Evolutionary conservation across 2,329 filamentous ascomycete species (phyloP), one percentile per base, ranked within the genome.

Genomic region (Diaporthe citri): DNA sequence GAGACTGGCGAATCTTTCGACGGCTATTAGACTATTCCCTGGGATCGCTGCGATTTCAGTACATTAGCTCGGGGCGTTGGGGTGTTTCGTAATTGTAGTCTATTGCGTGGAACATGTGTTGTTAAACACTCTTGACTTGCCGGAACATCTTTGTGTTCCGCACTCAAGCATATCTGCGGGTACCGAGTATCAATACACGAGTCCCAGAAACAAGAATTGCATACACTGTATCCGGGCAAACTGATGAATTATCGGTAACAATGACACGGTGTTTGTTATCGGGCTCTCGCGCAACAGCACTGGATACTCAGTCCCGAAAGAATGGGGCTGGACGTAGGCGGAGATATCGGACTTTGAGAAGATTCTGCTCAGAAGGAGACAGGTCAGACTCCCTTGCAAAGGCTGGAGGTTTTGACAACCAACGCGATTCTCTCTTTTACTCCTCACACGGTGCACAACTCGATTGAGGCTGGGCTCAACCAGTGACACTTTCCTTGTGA

Each of bases 301-400:
- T 31, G 9, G 2, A 20, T 22, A 12, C 41, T 9, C 25, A 17
- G 17, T 15, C 43, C 43, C 28, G 9, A 51, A 66, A 48, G 41
- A 66, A 48, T 66, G 60, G 41, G 43, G 28, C 41, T 66, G 60
- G 60, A 25, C 2, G 10, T 48, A n/a, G 28, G 43, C 60, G 43
- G 60, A 66, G 28, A 51, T 48, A 66, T 8, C 41, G 43, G 60
- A 66, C 8, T 66, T 46, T 34, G 51, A n/a, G 60, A 41, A 25
- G 36, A 39, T 41, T 10, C 36, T 60, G 57, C 36, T 41, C 34
- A 59, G 9, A 59, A 59, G 52, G 17, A 31, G 12, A 34, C 52
- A 56, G 7, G 15, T 25, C 20, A 9, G 28, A 31, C 25, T 34
- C 52, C 12, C n/a, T 52, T 31, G 52, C 13, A 28, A 41, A 31